Base-by-base conservation (phyloP, 2,329 filamentous ascomycete species). In the Iodosphaeria phyllophila region DNA sequence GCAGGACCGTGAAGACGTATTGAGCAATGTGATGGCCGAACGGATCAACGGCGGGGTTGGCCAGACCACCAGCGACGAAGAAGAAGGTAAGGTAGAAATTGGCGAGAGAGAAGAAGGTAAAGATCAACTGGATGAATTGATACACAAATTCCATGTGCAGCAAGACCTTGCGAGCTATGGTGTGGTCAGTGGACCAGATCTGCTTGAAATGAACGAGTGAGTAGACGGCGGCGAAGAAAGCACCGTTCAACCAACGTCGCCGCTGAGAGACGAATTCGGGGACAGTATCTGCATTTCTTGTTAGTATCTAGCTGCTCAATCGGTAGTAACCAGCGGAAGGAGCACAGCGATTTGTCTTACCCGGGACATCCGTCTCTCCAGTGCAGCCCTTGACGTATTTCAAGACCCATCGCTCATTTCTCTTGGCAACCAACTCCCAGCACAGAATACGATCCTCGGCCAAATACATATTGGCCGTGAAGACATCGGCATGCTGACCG, bases 81-180 rank as follows among this genome's bases (percentile, higher is more conserved):
- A 84, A 98, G 55, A 98, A 98, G 29, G 84, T 92, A 26, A 98
- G 72, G 50, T 95, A 98, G 60, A 95, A 98, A 58, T 98, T 98
- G 49, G 86, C 84, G 20, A 98, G 70, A 8, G 86, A 92, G 58
- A 98, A 95, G 58, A 82, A 98, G 22, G 89, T 98, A 56, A 98
- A 98, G 32, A 92, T 50, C 9, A 98, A 68, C 43, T 83, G 78
- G 37, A 95, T 64, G 46, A 92, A 75, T 47, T 98, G 89, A 50
- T 98, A 98, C 37, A 92, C 50, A 44, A 93, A 93, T 48, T 98
- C 89, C 38, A 95, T 70, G 49, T 93, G 84, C 26, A 98, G 67
- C 17, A 98, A 64, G 13, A 92, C 63, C 52, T 98, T 98, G 37
- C 89, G 77, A 18, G 72, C 64, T 13, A 95, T 42, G 1, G 82